Percentiles rank a stretch among this genome's conserved stretches.
Evolutionary conservation across 306 rosid genomes (phyloP).

Genomic region (Psophocarpus tetragonolobus): DNA sequence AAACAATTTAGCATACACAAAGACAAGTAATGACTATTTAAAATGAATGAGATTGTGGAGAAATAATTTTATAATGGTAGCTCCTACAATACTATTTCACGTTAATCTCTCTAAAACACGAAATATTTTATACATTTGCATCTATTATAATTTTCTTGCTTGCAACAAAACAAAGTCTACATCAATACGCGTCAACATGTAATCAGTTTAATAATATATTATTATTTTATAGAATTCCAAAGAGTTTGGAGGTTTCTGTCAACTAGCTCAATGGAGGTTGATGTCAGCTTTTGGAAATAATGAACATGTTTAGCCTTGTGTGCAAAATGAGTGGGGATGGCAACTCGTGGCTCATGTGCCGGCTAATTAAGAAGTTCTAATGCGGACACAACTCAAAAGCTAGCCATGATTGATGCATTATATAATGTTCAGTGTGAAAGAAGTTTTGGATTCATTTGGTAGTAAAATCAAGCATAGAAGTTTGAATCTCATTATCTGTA

Average conservation of each 20-base stretch:
- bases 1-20: no score
- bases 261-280: not conserved
- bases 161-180: no score
- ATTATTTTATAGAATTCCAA: not conserved
- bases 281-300: conserved; percentile 35
- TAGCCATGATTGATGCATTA: not conserved
- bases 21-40: no score
- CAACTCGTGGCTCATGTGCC: conserved; percentile 40
- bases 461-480: no score
- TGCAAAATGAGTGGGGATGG: not conserved
- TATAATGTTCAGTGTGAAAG: not conserved
- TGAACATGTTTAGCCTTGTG: conserved; percentile 29
- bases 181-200: conserved; percentile 54
- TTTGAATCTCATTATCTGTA: no score
- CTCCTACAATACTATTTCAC: no score
- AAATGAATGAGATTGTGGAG: no score
- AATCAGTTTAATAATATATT: not conserved
- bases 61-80: no score
- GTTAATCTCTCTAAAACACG: no score
- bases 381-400: not conserved
- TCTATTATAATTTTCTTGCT: no score
- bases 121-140: no score
- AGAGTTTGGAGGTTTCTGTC: conserved; percentile 26
- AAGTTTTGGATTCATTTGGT: no score
- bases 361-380: conserved; percentile 35